Percentiles rank a stretch among this genome's conserved stretches.
phyloP scores from a whole-genome alignment of 1,284 basidiomycete species.

The Phlebopus sp. region DNA sequence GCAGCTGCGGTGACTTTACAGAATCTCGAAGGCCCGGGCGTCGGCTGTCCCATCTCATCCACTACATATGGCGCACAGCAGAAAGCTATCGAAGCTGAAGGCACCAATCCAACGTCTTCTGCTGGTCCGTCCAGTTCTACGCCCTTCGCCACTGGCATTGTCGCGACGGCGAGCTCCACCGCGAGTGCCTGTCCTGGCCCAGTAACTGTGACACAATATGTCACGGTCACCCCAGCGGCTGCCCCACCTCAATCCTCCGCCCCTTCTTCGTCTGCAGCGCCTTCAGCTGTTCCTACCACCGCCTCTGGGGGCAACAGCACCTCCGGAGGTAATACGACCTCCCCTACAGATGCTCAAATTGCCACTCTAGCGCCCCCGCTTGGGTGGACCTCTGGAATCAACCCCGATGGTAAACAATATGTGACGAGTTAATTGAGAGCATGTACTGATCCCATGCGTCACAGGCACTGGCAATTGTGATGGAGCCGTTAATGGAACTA shows the following conservation, averaged over 20 bases:
- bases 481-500: slow-evolving; percentile 46
- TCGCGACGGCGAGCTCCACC: background rate
- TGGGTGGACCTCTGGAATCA: slow-evolving; percentile 46
- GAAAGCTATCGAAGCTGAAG: slow-evolving; percentile 38
- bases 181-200: background rate
- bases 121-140: background rate
- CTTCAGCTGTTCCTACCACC: slow-evolving; percentile 1
- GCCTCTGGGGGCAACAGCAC: background rate
- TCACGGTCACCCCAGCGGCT: background rate
- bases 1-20: slow-evolving; percentile 49
- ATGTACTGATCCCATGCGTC: background rate
- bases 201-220: background rate
- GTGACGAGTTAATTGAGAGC: background rate
- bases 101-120: slow-evolving; percentile 4
- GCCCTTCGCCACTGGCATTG: background rate
- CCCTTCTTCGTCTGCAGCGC: background rate
- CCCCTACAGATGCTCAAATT: slow-evolving; percentile 24
- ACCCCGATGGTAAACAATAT: slow-evolving; percentile 48
- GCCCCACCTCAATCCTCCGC: background rate
- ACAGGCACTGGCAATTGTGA: slow-evolving; percentile 50
- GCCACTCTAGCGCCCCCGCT: slow-evolving; percentile 48
- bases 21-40: slow-evolving; percentile 50
- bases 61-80: slow-evolving; percentile 50
- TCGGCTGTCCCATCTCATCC: slow-evolving; percentile 51
- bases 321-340: slow-evolving; percentile 5